Evolutionary conservation across 805 yeast species (phyloP).

Genomic region (Spathaspora boniae): DNA sequence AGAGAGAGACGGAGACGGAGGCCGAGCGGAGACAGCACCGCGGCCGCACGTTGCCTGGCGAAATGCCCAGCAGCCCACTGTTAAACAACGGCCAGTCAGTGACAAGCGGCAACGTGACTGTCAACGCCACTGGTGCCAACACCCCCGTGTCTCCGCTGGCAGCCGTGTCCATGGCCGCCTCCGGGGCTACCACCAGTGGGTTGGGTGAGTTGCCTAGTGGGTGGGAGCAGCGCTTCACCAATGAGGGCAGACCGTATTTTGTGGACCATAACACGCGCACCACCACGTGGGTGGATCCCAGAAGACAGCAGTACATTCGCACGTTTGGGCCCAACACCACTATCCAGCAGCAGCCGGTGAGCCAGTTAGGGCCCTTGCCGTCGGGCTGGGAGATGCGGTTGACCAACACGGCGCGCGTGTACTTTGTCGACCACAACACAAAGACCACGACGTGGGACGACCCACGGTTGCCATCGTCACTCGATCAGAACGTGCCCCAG

Average conservation of each 20-base stretch:
- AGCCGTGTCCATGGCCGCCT: conserved; percentile 65
- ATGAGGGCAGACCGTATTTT: conserved; percentile 97
- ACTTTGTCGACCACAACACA: conserved; percentile 98
- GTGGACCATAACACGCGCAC: conserved; percentile 99
- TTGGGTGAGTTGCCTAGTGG: conserved; percentile 97
- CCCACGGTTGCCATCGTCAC: conserved; percentile 94
- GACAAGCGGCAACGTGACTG: conserved; percentile 46
- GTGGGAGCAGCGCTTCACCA: conserved; percentile 98
- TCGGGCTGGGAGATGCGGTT: conserved; percentile 99
- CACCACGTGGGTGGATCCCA: conserved; percentile 99
- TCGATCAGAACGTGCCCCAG: conserved; percentile 98
- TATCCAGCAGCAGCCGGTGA: conserved; percentile 95
- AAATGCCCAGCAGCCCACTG: conserved; percentile 37
- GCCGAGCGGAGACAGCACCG: conserved; percentile 89
- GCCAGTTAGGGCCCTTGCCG: conserved; percentile 96
- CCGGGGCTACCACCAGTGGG: conserved; percentile 92
- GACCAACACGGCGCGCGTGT: conserved; percentile 97
- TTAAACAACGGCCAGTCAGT: conserved; percentile 15
- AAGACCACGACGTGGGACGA: conserved; percentile 99
- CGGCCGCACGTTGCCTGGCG: conserved; percentile 83
- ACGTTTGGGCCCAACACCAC: conserved; percentile 89
- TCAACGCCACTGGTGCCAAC: conserved; percentile 41
- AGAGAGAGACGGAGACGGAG: conserved; percentile 68
- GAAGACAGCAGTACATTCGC: conserved; percentile 97
- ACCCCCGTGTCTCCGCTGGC: conserved; percentile 62